phyloP scores from a whole-genome alignment of 2,329 filamentous ascomycete genomes.

The Botrytis galanthina region DNA sequence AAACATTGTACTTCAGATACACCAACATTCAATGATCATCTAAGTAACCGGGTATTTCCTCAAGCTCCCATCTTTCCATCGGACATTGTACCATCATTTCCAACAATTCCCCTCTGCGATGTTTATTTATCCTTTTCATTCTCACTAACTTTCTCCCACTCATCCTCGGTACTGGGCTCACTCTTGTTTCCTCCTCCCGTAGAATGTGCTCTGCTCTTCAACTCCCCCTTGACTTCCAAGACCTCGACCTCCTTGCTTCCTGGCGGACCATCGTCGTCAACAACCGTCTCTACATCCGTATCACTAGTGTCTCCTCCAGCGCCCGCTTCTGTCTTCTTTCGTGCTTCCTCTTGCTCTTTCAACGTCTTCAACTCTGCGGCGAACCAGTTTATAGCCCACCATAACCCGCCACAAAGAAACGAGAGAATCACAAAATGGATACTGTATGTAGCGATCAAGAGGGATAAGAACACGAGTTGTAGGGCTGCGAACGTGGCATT shows the following conservation, averaged over 20 bases:
- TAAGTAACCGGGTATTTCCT: conserved; percentile 14
- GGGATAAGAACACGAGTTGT: conserved; percentile 71
- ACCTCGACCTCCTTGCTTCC: conserved; percentile 37
- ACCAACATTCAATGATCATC: conserved; percentile 20
- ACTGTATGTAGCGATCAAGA: conserved; percentile 80
- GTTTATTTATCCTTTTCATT: conserved; percentile 57
- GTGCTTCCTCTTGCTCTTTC: conserved; percentile 38
- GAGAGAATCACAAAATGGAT: conserved; percentile 87
- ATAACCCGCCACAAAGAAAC: conserved; percentile 73
- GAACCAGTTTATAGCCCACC: conserved; percentile 98
- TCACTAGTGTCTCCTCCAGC: conserved; percentile 39
- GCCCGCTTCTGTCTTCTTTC: conserved; percentile 36
- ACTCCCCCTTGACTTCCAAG: conserved; percentile 30
- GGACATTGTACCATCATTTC: background rate
- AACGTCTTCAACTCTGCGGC: conserved; percentile 60
- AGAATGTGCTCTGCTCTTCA: conserved; percentile 34
- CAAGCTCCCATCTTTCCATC: background rate
- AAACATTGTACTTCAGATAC: conserved; percentile 14
- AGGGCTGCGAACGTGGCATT: conserved; percentile 86
- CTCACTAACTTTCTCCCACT: conserved; percentile 94
- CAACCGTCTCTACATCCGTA: conserved; percentile 53
- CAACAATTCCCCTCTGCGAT: background rate
- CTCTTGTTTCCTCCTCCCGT: conserved; percentile 47
- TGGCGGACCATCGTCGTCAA: conserved; percentile 39
- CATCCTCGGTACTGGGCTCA: conserved; percentile 81